phyloP scores from a whole-genome alignment of 169 alveolate species.

The Perkinsus olseni region DNA sequence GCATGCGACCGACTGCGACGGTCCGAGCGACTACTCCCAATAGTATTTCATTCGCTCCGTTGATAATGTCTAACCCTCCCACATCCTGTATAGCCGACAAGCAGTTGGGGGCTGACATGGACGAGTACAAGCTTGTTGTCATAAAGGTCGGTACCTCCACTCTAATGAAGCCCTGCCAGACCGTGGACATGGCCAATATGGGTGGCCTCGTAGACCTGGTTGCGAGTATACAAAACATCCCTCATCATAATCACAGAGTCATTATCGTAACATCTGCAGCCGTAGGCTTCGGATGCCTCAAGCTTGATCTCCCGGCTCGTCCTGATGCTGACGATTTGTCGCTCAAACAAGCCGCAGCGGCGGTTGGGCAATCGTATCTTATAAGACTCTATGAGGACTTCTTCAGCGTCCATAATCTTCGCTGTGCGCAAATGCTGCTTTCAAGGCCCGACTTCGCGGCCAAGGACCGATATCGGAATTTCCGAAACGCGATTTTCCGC shows the following conservation, averaged over 20 bases:
- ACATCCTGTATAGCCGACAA: not conserved
- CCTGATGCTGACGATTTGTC: constrained; percentile 23
- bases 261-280: constrained; percentile 45
- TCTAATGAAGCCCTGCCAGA: constrained; percentile 23
- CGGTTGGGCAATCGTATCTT: constrained; percentile 49
- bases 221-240: constrained; percentile 2
- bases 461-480: constrained; percentile 32
- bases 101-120: not conserved
- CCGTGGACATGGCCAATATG: constrained; percentile 30
- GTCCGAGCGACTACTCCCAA: too few species aligned
- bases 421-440: constrained; percentile 31
- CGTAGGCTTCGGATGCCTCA: constrained; percentile 43
- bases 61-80: not conserved
- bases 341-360: constrained; percentile 46
- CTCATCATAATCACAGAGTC: constrained; percentile 26
- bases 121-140: constrained; percentile 16
- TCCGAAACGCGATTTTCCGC: constrained; percentile 14
- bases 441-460: constrained; percentile 27
- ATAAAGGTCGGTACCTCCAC: constrained; percentile 46
- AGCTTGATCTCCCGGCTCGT: constrained; percentile 20
- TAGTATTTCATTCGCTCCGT: not conserved
- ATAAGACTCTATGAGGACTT: constrained; percentile 41
- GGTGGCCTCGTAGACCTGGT: constrained; percentile 41
- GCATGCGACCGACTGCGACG: too few species aligned
- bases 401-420: constrained; percentile 29